phyloP scores from a whole-genome alignment of 1,284 basidiomycete genomes.

The Rhodotorula sp. region DNA sequence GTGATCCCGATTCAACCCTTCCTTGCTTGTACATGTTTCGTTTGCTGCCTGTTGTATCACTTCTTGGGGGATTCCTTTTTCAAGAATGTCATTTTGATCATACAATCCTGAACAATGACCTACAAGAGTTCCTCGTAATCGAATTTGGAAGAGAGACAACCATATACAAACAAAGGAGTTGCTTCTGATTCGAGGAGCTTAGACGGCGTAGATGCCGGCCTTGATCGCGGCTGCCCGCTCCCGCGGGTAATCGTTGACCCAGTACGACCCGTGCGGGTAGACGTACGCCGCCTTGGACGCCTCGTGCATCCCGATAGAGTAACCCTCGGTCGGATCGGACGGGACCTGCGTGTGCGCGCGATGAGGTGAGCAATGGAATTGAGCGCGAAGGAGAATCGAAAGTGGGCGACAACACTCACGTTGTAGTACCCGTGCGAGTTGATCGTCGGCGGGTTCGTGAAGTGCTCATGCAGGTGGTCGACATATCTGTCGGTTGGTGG shows the following conservation, averaged over 20 bases:
- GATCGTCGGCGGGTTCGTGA: constrained; percentile 82
- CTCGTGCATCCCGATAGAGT: constrained; percentile 51
- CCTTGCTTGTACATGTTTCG: not conserved
- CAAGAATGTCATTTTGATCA: too few relatives aligned
- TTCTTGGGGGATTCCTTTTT: too few relatives aligned
- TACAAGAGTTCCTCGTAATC: too few relatives aligned
- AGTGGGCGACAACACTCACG: constrained; percentile 48
- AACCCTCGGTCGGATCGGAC: constrained; percentile 38
- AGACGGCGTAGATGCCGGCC: constrained; percentile 1
- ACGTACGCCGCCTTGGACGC: constrained; percentile 51
- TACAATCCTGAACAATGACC: too few relatives aligned
- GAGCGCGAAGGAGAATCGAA: not conserved
- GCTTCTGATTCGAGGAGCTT: not conserved
- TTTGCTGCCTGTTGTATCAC: not conserved
- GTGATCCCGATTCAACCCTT: not conserved
- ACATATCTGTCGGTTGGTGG: constrained; percentile 56
- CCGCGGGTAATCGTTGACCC: constrained; percentile 38
- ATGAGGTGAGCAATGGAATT: not conserved
- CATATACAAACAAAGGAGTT: not conserved
- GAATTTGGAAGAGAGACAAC: too few relatives aligned
- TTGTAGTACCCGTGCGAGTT: constrained; percentile 82
- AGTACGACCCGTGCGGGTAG: constrained; percentile 53
- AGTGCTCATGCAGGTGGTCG: constrained; percentile 91
- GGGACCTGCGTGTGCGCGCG: constrained; percentile 25
- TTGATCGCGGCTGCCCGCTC: not conserved